Evolutionary conservation across 2,329 filamentous ascomycete species (phyloP).

Genomic region (Chrysosporium queenslandicum): DNA sequence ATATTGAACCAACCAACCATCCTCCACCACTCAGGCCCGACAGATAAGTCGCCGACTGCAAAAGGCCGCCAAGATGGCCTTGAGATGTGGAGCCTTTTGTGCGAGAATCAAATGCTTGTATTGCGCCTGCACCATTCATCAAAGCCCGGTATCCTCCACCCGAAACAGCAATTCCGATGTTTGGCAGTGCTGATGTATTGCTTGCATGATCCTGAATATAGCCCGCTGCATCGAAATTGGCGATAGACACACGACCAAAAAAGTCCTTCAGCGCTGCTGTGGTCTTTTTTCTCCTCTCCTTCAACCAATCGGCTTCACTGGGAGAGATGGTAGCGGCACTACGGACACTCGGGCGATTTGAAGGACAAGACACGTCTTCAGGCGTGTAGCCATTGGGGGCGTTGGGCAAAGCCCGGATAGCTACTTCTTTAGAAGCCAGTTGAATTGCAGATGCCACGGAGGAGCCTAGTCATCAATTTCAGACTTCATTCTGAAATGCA

Average conservation of each 20-base stretch:
- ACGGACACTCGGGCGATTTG: slow-evolving; percentile 58
- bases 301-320: slow-evolving; percentile 65
- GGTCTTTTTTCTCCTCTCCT: slow-evolving; percentile 60
- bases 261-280: slow-evolving; percentile 65
- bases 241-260: slow-evolving; percentile 60
- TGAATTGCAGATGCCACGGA: background rate
- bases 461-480: background rate
- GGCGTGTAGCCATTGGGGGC: slow-evolving; percentile 64
- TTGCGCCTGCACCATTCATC: slow-evolving; percentile 68
- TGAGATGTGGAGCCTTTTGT: slow-evolving; percentile 50
- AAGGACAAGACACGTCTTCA: slow-evolving; percentile 56
- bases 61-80: slow-evolving; percentile 66
- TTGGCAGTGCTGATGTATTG: slow-evolving; percentile 51
- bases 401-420: slow-evolving; percentile 40
- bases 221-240: slow-evolving; percentile 61
- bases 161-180: slow-evolving; percentile 66
- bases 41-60: slow-evolving; percentile 73
- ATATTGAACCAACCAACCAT: slow-evolving; percentile 77
- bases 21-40: slow-evolving; percentile 71
- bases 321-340: slow-evolving; percentile 52
- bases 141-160: slow-evolving; percentile 83
- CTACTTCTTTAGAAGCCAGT: slow-evolving; percentile 3
- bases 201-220: slow-evolving; percentile 56
- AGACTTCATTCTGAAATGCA: background rate
- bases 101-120: slow-evolving; percentile 69